Percentiles rank a stretch among this genome's conserved stretches.
Conservation (phyloP, 1,139 yeast species). For the Geotrichum macrosporum region DNA sequence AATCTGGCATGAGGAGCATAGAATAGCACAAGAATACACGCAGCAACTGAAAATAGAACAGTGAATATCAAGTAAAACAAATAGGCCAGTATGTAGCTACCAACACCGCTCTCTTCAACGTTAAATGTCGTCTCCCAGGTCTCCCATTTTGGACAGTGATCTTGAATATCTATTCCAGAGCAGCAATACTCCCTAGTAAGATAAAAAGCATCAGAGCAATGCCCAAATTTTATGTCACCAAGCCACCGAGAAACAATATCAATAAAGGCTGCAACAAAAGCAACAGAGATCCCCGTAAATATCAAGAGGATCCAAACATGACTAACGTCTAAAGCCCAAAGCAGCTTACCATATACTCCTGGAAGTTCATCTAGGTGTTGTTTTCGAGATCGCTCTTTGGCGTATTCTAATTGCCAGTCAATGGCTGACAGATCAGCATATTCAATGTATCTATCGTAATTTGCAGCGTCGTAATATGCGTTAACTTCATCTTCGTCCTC, state of each 20-base stretch:
- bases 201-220: slow-evolving; percentile 42
- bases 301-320: slow-evolving; percentile 22
- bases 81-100: slow-evolving; percentile 37
- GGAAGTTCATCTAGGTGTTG: slow-evolving; percentile 24
- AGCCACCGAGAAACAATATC: slow-evolving; percentile 62
- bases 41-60: slow-evolving; percentile 33
- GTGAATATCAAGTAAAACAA: slow-evolving; percentile 40
- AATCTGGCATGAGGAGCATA: slow-evolving; percentile 48
- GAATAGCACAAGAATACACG: slow-evolving; percentile 39
- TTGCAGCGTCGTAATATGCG: neutral
- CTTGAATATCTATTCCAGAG: slow-evolving; percentile 34
- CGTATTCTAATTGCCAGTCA: slow-evolving; percentile 45
- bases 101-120: slow-evolving; percentile 28
- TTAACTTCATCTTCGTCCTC: slow-evolving; percentile 15
- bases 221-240: slow-evolving; percentile 55
- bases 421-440: slow-evolving; percentile 40
- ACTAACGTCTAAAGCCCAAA: slow-evolving; percentile 18
- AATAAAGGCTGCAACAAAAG: slow-evolving; percentile 24
- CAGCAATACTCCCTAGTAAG: slow-evolving; percentile 41
- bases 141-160: slow-evolving; percentile 41
- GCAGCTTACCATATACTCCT: slow-evolving; percentile 23
- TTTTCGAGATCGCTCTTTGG: slow-evolving; percentile 29
- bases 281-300: slow-evolving; percentile 22
- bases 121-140: slow-evolving; percentile 41
- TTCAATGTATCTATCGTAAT: slow-evolving; percentile 18